These are phyloP conservation scores for Aspergillus brasiliensis DNA, from an alignment of 2,329 filamentous ascomycete species.

Conservation along the genomic window DNA sequence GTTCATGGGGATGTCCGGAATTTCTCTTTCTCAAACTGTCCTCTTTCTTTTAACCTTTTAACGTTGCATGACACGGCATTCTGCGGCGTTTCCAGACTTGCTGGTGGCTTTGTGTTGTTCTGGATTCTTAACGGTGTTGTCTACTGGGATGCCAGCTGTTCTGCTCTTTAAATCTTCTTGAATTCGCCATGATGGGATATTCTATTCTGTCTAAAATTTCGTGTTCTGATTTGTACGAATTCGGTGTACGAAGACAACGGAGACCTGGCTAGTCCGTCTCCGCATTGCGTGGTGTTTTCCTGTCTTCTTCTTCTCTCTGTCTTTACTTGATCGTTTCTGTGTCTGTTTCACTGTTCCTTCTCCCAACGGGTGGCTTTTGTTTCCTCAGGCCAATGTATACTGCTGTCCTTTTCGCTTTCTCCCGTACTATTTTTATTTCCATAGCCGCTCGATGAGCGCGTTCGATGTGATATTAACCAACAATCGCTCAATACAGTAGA, in stretches of 20 bases:
- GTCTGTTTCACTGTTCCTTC: background rate
- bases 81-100: constrained; percentile 12
- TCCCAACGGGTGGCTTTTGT: background rate
- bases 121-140: constrained; percentile 20
- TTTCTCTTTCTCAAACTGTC: background rate
- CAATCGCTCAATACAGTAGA: background rate
- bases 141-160: constrained; percentile 8
- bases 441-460: background rate
- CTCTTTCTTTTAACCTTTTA: constrained; percentile 5
- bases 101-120: constrained; percentile 20
- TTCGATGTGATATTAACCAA: background rate
- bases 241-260: constrained; percentile 26
- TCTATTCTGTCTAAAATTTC: constrained; percentile 1
- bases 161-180: background rate
- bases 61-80: constrained; percentile 13
- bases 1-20: constrained; percentile 6
- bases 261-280: constrained; percentile 17
- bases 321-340: no score
- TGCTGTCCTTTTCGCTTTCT: background rate
- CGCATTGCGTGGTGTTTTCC: constrained; percentile 6
- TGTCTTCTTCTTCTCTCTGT: constrained; percentile 3
- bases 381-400: background rate
- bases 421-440: background rate
- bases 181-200: background rate
- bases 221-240: constrained; percentile 6